Conservation (phyloP, 1,139 yeast genomes). For the Spencermartinsiella ligniputridi region DNA sequence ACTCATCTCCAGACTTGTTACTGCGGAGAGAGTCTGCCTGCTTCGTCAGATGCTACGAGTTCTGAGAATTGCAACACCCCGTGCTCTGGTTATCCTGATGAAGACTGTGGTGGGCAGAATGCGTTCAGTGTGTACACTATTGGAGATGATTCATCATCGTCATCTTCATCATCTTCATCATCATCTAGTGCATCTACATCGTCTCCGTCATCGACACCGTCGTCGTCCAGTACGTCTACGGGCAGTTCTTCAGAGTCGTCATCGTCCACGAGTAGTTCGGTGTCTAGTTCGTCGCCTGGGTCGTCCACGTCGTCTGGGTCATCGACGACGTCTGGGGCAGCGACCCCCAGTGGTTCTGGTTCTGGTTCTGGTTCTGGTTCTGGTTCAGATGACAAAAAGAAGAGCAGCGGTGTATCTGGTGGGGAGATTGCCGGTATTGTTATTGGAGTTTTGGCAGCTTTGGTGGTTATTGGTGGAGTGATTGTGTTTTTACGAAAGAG, state of each 20-base stretch:
- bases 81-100: conserved; percentile 51
- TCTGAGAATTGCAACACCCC: conserved; percentile 39
- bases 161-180: conserved; percentile 21
- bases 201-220: conserved; percentile 16
- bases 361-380: conserved; percentile 5
- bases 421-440: conserved; percentile 34
- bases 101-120: conserved; percentile 54
- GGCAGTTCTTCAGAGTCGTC: conserved; percentile 24
- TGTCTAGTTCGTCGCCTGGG: conserved; percentile 10
- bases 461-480: conserved; percentile 42
- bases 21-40: conserved; percentile 59
- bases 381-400: conserved; percentile 4
- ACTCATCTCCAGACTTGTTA: conserved; percentile 57
- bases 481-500: conserved; percentile 44
- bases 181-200: conserved; percentile 24
- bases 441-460: conserved; percentile 29
- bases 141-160: conserved; percentile 23
- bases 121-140: conserved; percentile 42
- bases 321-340: conserved; percentile 12
- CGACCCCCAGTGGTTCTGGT: conserved; percentile 8
- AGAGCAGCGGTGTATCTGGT: conserved; percentile 31
- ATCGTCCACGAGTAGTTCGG: conserved; percentile 16
- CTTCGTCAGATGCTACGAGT: conserved; percentile 28
- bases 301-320: conserved; percentile 12
- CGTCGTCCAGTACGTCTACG: conserved; percentile 20